Conservation (phyloP, 805 yeast species). For the Metschnikowia drakensbergensis region DNA sequence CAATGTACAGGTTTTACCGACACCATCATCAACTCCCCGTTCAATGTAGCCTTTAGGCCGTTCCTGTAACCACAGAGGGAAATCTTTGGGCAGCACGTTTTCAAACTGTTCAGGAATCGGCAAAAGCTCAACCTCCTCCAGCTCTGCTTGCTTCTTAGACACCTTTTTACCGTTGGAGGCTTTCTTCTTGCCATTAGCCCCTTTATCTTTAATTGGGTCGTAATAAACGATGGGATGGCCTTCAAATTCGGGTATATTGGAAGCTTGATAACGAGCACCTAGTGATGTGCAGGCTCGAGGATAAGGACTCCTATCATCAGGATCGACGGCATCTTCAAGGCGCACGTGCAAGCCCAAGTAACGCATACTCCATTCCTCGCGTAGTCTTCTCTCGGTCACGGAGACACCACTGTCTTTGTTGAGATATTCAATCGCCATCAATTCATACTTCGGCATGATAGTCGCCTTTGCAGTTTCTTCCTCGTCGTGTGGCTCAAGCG, state of each 20-base stretch:
- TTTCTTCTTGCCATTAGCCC: conserved; percentile 11
- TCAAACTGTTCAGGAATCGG: conserved; percentile 47
- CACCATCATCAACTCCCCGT: conserved; percentile 67
- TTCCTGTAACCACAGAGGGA: conserved; percentile 74
- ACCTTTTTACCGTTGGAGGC: conserved; percentile 9
- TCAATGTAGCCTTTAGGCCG: conserved; percentile 79
- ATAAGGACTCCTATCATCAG: conserved; percentile 68
- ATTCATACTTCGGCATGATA: conserved; percentile 51
- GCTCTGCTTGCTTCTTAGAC: conserved; percentile 18
- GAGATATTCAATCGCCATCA: conserved; percentile 51
- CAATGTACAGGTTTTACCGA: conserved; percentile 50
- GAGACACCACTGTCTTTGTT: conserved; percentile 40
- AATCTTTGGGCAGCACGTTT: conserved; percentile 41
- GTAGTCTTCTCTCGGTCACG: conserved; percentile 45
- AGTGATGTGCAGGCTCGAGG: conserved; percentile 77
- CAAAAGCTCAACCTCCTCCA: conserved; percentile 24
- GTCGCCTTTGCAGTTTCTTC: conserved; percentile 10
- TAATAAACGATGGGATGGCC: conserved; percentile 62
- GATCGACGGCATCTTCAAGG: conserved; percentile 72
- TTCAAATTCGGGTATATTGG: conserved; percentile 61
- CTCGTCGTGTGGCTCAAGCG: not conserved
- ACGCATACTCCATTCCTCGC: conserved; percentile 80
- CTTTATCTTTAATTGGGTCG: conserved; percentile 34
- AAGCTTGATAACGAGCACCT: conserved; percentile 71
- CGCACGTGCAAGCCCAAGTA: conserved; percentile 73